Evolutionary conservation across 164 flowering plant genomes (phyloP), one percentile per base, ranked within the genome.

Genomic region (Cinnamomum micranthum): DNA sequence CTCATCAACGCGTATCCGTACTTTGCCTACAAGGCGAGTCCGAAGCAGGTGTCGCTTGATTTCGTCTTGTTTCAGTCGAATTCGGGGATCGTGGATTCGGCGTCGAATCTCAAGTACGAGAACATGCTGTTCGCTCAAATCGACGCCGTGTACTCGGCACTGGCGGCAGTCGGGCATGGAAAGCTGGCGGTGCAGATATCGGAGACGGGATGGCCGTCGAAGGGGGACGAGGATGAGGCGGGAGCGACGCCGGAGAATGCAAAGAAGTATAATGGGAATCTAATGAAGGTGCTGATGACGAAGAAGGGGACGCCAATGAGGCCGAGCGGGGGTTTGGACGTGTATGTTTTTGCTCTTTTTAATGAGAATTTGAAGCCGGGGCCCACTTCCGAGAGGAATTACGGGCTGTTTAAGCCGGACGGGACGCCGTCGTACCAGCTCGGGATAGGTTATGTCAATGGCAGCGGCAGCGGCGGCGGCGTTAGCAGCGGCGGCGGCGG

Each of bases 171-270:
- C 15, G 87, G 84, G 47, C 77, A 31, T 76, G 78, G 81, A 52
- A 77, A 74, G 3, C 77, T 86, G 65, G 63, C 74, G 20, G 77
- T 86, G 10, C 81, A 81, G 80, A 75, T 86, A 31, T 84, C 88
- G n/a, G 88, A 86, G 72, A 84, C 87, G 3, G 88, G 88, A 24
- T 86, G 88, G 88, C 88, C 88, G 47, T 82, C 87, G 28, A 84
- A 78, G 73, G 88, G 88, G 31, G 87, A 86, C 71, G 75, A 67
- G 55, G 80, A 81, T 60, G 87, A 84, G 78, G 72, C 78, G 13
- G 88, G 87, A 41, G 88, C 88, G 6, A 78, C 87, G 55, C 59
- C 74, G 68, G 89, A 81, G 47, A 82, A 84, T 68, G 89, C 89
- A 1, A 80, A 67, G 80, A 83, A 81, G 78, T 86, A 86, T 62